Conservation (phyloP, 495 filamentous ascomycete species). For the Tuber melanosporum region DNA sequence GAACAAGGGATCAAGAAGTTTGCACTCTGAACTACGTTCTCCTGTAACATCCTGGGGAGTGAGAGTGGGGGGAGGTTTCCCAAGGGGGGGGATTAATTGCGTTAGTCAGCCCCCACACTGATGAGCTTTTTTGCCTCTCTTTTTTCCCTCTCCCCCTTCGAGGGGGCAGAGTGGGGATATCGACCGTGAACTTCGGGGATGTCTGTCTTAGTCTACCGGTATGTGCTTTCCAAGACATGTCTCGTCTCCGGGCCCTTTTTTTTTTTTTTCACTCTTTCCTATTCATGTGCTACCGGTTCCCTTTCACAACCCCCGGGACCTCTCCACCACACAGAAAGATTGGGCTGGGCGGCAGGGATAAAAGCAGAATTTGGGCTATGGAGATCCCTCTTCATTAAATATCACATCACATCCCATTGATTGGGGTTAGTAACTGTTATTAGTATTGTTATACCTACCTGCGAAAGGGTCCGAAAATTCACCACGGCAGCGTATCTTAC, state of each 20-base stretch:
- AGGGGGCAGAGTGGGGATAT: not conserved
- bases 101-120: constrained; percentile 1
- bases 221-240: not conserved
- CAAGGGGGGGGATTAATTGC: not conserved
- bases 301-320: not conserved
- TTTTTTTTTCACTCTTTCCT: not conserved
- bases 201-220: not conserved
- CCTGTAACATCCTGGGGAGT: not conserved
- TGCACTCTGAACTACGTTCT: not conserved
- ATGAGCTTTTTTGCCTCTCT: not conserved
- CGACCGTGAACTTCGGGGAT: not conserved
- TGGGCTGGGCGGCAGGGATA: not conserved
- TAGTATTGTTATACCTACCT: not conserved
- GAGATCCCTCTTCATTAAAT: not conserved
- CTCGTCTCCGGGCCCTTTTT: not conserved
- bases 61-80: not conserved
- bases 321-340: not conserved
- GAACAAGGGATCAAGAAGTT: not conserved
- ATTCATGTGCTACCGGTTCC: not conserved
- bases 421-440: constrained; percentile 7
- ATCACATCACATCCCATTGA: not conserved
- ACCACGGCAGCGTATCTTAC: not conserved
- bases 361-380: not conserved
- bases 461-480: not conserved
- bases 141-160: not conserved